Conservation (phyloP, 148 eudicot species). For the Silene conica region DNA sequence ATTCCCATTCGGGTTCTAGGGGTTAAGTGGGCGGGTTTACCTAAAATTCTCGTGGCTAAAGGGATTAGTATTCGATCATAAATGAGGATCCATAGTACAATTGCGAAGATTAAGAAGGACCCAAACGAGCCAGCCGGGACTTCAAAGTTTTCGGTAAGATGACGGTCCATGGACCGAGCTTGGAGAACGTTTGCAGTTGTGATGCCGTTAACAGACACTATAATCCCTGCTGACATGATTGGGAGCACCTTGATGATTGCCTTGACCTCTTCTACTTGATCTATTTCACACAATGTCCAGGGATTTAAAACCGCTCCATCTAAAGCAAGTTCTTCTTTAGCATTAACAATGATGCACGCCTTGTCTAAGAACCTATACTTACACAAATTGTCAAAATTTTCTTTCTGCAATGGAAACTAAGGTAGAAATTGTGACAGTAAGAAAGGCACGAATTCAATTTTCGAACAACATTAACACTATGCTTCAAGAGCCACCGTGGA, state of each 20-base stretch:
- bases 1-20: slow-evolving; percentile 55
- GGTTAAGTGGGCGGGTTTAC: slow-evolving; percentile 31
- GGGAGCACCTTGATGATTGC: slow-evolving; percentile 49
- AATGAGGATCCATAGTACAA: slow-evolving; percentile 43
- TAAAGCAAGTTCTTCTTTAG: slow-evolving; percentile 28
- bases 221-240: slow-evolving; percentile 55
- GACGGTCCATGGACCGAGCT: slow-evolving; percentile 60
- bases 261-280: slow-evolving; percentile 63
- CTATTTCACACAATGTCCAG: slow-evolving; percentile 51
- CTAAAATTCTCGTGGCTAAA: slow-evolving; percentile 32
- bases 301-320: slow-evolving; percentile 38
- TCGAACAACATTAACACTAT: no score
- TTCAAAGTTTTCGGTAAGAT: slow-evolving; percentile 39
- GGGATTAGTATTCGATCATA: slow-evolving; percentile 53
- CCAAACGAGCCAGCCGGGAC: slow-evolving; percentile 61
- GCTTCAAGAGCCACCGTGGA: no score
- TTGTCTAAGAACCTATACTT: slow-evolving; percentile 50
- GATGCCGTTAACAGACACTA: slow-evolving; percentile 29
- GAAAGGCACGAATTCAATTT: neutral
- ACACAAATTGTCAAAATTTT: neutral
- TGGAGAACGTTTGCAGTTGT: slow-evolving; percentile 45
- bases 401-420: no score
- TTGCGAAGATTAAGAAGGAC: slow-evolving; percentile 30
- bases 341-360: slow-evolving; percentile 53
- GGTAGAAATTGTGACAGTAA: neutral